These are phyloP conservation scores for Rhodocollybia butyracea DNA, from an alignment of 768 basidiomycete species.

Conservation along the genomic window DNA sequence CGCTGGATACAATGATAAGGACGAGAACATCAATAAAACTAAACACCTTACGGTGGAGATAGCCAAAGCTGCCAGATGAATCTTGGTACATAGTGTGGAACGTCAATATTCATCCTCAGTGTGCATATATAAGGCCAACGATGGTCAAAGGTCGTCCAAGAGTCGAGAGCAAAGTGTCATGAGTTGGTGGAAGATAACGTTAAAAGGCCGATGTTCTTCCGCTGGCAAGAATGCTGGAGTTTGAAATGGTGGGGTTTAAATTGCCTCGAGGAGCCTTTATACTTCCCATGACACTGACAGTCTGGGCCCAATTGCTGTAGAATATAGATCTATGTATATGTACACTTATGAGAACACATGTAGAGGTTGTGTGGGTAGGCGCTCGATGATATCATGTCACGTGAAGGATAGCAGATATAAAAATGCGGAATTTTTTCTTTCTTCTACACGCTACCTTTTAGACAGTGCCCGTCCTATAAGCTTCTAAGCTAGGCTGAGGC, in stretches of 20 bases:
- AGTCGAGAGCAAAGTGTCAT: neutral
- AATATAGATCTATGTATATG: too few relatives aligned
- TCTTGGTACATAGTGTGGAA: constrained; percentile 2
- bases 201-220: too few relatives aligned
- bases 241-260: too few relatives aligned
- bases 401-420: neutral
- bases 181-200: too few relatives aligned
- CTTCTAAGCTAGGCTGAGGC: constrained; percentile 15
- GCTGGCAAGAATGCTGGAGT: too few relatives aligned
- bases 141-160: neutral
- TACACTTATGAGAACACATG: too few relatives aligned
- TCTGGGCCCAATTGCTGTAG: too few relatives aligned
- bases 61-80: constrained; percentile 8
- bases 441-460: constrained; percentile 13
- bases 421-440: neutral
- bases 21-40: too few relatives aligned
- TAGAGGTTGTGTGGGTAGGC: neutral
- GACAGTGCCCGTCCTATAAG: constrained; percentile 18
- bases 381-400: neutral
- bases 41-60: neutral
- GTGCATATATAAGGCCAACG: neutral
- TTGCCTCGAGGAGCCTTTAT: too few relatives aligned
- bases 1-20: neutral
- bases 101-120: neutral
- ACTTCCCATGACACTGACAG: too few relatives aligned